Conservation (phyloP, 1,284 basidiomycete genomes). For the Bondarzewia mesenterica region DNA sequence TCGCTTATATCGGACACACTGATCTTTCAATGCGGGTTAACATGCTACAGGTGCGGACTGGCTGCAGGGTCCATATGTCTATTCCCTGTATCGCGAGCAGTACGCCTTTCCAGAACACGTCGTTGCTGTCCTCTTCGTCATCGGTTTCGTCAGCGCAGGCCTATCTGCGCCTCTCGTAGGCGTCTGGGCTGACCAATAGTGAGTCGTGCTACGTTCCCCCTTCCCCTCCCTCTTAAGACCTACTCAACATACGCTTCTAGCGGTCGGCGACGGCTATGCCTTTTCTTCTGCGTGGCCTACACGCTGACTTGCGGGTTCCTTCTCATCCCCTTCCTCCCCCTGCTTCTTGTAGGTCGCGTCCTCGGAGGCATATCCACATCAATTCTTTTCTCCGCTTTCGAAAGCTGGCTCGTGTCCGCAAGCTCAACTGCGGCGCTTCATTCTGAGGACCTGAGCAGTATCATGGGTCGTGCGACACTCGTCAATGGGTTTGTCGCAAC, state of each 20-base stretch:
- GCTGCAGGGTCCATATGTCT: constrained; percentile 73
- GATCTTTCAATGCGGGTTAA: background rate
- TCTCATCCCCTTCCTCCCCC: constrained; percentile 43
- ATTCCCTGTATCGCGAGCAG: constrained; percentile 64
- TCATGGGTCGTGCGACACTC: constrained; percentile 64
- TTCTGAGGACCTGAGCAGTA: constrained; percentile 52
- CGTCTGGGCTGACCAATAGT: constrained; percentile 72
- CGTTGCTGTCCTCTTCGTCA: constrained; percentile 64
- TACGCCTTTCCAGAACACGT: constrained; percentile 54
- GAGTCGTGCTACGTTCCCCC: constrained; percentile 20
- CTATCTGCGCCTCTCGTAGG: constrained; percentile 61
- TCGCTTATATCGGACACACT: no score
- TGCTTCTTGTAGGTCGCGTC: constrained; percentile 53
- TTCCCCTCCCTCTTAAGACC: background rate
- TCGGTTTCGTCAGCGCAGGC: constrained; percentile 64
- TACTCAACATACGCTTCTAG: constrained; percentile 21
- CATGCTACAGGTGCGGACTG: constrained; percentile 54
- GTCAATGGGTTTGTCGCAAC: constrained; percentile 67
- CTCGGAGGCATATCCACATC: constrained; percentile 65
- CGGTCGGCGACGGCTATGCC: constrained; percentile 59
- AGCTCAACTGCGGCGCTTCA: constrained; percentile 40
- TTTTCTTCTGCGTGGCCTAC: constrained; percentile 62
- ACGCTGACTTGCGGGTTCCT: constrained; percentile 49
- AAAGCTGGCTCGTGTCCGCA: constrained; percentile 66
- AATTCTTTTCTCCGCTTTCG: constrained; percentile 68